Conservation (phyloP, 192 early-diverging fungal genomes). For the Coemansia sp. region DNA sequence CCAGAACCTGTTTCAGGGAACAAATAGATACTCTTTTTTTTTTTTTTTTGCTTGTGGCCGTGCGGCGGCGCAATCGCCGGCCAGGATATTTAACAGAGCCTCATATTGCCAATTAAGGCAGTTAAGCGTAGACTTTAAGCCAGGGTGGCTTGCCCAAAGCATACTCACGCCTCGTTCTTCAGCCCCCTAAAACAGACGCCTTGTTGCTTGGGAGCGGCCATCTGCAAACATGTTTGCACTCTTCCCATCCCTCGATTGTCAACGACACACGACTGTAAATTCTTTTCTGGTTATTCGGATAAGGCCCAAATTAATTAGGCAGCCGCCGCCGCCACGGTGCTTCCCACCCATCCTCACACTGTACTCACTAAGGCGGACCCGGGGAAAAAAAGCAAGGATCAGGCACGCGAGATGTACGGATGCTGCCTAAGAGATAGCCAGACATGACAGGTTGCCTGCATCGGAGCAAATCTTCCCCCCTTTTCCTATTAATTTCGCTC, state of each 20-base stretch:
- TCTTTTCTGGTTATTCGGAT: not conserved
- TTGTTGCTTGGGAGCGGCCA: not conserved
- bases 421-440: not conserved
- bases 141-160: not conserved
- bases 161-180: constrained; percentile 1
- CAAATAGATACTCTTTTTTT: not conserved
- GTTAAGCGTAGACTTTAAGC: constrained; percentile 3
- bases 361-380: not conserved
- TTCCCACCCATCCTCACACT: constrained; percentile 1
- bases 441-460: not conserved
- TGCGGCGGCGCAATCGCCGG: constrained; percentile 3
- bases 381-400: not conserved
- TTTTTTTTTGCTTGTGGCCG: not conserved
- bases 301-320: constrained; percentile 5
- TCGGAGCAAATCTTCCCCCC: not conserved
- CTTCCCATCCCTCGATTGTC: not conserved
- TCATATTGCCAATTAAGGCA: constrained; percentile 4
- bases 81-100: constrained; percentile 4
- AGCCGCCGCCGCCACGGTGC: constrained; percentile 3
- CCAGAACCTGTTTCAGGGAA: constrained; percentile 10
- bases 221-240: not conserved
- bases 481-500: not conserved
- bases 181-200: constrained; percentile 4
- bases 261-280: not conserved
- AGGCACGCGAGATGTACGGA: not conserved